These are phyloP conservation scores for Pythium graminicola DNA, from an alignment of 352 stramenopile species.

Conservation along the genomic window DNA sequence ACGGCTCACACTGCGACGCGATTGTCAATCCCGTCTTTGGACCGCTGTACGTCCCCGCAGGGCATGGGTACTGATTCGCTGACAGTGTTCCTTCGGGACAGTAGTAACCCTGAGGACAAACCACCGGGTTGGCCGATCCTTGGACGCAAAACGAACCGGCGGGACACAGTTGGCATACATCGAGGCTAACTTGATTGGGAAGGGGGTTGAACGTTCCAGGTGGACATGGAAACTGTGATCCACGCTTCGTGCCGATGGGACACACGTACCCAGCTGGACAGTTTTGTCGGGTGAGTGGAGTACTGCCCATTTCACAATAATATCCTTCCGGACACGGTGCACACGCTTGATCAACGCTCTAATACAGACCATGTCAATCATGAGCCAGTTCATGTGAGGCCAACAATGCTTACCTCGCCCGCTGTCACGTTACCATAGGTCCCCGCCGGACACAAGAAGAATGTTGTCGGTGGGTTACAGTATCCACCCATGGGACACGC, in stretches of 20 bases:
- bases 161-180: conserved; percentile 64
- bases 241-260: conserved; percentile 44
- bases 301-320: conserved; percentile 33
- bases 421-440: conserved; percentile 82
- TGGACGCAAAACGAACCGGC: conserved; percentile 60
- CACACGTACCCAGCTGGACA: conserved; percentile 85
- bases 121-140: conserved; percentile 32
- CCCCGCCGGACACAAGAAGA: conserved; percentile 80
- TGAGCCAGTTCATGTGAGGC: neutral
- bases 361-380: neutral
- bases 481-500: conserved; percentile 88
- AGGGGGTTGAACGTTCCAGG: conserved; percentile 64
- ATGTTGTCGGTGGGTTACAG: conserved; percentile 79
- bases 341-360: conserved; percentile 66
- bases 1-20: conserved; percentile 49
- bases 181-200: conserved; percentile 64
- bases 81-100: conserved; percentile 53
- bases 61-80: conserved; percentile 44
- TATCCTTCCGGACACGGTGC: conserved; percentile 30
- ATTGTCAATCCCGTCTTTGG: conserved; percentile 41
- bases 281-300: conserved; percentile 31
- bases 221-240: conserved; percentile 56
- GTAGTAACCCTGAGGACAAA: conserved; percentile 71
- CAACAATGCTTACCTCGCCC: conserved; percentile 41
- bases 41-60: conserved; percentile 54